Percentiles rank a stretch among this genome's conserved stretches.
Conservation (phyloP, 169 alveolate genomes). For the Babesia bovis region DNA sequence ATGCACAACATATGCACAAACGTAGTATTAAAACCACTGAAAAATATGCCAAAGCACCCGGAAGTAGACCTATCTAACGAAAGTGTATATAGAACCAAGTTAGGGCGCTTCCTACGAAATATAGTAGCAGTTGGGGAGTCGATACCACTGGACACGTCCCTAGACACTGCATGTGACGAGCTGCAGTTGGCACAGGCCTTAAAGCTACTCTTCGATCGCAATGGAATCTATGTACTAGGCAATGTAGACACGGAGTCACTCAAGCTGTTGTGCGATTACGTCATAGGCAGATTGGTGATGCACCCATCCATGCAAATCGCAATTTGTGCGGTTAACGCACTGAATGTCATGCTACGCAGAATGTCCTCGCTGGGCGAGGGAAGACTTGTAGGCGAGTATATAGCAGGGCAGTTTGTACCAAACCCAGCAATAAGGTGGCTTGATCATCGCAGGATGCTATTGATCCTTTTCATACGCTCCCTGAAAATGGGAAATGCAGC, state of each 20-base stretch:
- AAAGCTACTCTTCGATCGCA: slow-evolving; percentile 35
- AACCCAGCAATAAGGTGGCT: slow-evolving; percentile 36
- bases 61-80: slow-evolving; percentile 43
- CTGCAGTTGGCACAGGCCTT: slow-evolving; percentile 62
- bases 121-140: slow-evolving; percentile 37
- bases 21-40: slow-evolving; percentile 31
- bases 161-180: slow-evolving; percentile 28
- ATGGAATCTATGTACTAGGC: slow-evolving; percentile 27
- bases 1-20: slow-evolving; percentile 49
- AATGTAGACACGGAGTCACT: slow-evolving; percentile 29
- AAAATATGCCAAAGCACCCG: slow-evolving; percentile 20
- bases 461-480: slow-evolving; percentile 43
- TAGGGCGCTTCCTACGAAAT: slow-evolving; percentile 43
- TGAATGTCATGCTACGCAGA: slow-evolving; percentile 38
- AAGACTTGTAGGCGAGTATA: slow-evolving; percentile 20
- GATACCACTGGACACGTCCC: slow-evolving; percentile 24
- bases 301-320: slow-evolving; percentile 68
- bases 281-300: slow-evolving; percentile 41
- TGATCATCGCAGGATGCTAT: slow-evolving; percentile 35
- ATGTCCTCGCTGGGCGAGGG: slow-evolving; percentile 20
- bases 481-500: slow-evolving; percentile 61
- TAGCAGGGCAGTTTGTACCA: slow-evolving; percentile 21
- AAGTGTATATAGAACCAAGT: slow-evolving; percentile 20
- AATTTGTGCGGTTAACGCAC: slow-evolving; percentile 36
- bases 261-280: slow-evolving; percentile 21